Percentiles rank a stretch among this genome's conserved stretches.
Conservation (phyloP, 305 asterid species). For the Fraxinus sp. region DNA sequence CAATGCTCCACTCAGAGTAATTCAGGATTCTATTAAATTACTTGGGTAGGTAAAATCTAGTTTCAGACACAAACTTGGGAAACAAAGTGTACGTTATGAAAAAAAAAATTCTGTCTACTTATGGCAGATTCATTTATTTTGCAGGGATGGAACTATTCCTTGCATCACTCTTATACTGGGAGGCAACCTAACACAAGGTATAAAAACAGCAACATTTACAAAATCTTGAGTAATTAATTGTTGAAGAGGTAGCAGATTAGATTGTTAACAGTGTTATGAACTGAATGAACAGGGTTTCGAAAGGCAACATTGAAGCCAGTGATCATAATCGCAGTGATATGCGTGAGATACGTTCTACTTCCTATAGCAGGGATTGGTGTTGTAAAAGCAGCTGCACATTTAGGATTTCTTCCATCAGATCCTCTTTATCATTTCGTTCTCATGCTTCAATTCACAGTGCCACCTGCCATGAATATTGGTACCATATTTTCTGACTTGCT, state of each 20-base stretch:
- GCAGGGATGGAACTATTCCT: conserved; percentile 80
- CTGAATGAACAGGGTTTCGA: conserved; percentile 51
- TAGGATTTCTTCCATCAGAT: conserved; percentile 76
- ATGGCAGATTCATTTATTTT: neutral
- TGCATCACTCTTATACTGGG: conserved; percentile 83
- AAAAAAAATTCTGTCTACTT: neutral
- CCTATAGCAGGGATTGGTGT: conserved; percentile 66
- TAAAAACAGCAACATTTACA: neutral
- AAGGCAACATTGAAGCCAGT: conserved; percentile 48
- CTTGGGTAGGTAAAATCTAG: conserved; percentile 52
- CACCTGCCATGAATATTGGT: conserved; percentile 89
- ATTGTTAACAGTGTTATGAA: neutral
- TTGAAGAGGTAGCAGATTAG: neutral
- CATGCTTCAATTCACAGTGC: conserved; percentile 73
- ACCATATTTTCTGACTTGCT: neutral
- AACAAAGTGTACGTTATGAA: neutral
- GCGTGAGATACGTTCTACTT: conserved; percentile 59
- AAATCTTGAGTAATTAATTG: neutral
- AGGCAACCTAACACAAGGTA: conserved; percentile 84
- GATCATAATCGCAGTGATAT: conserved; percentile 43
- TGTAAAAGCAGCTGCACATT: conserved; percentile 51
- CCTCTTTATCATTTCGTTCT: conserved; percentile 79
- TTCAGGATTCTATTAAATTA: conserved; percentile 49
- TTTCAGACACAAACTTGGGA: neutral
- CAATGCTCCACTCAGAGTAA: conserved; percentile 62